phyloP scores from a whole-genome alignment of 768 basidiomycete genomes.

The Cantharellus anzutake region DNA sequence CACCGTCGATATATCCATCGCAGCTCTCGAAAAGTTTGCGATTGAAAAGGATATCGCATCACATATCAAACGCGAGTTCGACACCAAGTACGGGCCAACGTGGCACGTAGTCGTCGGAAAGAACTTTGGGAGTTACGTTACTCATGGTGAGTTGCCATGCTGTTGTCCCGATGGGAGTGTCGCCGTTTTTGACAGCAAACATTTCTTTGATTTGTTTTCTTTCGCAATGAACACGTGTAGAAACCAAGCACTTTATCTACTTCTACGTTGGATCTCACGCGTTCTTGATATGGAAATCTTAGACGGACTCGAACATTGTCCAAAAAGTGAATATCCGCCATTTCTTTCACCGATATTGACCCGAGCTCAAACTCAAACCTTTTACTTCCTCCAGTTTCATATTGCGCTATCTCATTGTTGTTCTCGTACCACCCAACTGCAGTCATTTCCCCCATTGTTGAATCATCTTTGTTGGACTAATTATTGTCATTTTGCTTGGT shows the following conservation, averaged over 20 bases:
- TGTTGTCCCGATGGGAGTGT: constrained; percentile 1
- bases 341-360: too few species aligned
- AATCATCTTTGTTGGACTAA: too few species aligned
- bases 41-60: constrained; percentile 98
- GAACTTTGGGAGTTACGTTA: constrained; percentile 97
- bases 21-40: constrained; percentile 75
- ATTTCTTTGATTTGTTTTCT: not conserved
- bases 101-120: constrained; percentile 99
- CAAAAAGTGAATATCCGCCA: not conserved
- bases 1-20: constrained; percentile 69
- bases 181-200: not conserved
- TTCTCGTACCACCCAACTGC: too few species aligned
- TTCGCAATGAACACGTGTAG: constrained; percentile 23
- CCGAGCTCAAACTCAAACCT: too few species aligned
- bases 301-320: not conserved
- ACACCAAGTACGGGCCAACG: constrained; percentile 77
- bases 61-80: constrained; percentile 96
- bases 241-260: constrained; percentile 98
- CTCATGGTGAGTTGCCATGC: constrained; percentile 50
- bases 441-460: too few species aligned
- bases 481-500: too few species aligned
- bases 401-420: too few species aligned
- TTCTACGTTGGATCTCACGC: constrained; percentile 89
- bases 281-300: constrained; percentile 91
- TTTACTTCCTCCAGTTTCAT: too few species aligned